Base-by-base conservation (phyloP, 805 yeast species). In the Candida khao-thaluensis region DNA sequence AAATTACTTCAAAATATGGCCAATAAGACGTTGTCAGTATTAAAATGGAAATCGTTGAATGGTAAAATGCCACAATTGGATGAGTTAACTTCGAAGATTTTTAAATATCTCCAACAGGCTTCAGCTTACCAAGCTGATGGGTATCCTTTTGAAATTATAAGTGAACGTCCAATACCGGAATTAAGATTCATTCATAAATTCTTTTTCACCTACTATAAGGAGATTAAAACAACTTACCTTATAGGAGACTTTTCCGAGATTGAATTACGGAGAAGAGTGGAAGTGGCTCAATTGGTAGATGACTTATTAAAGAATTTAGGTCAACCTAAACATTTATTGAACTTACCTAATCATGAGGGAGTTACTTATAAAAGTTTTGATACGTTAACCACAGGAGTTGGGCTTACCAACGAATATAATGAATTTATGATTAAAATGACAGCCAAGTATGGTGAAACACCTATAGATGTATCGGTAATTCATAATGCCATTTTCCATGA, bases 1-100 rank as follows among this genome's bases (percentile, higher is more conserved):
- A 86, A 88, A 51, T 81, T 85, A 14, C 64, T 91, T 15, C 98
- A 91, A 61, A 78, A 83, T 48, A 77, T 90, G 65, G 96, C 95
- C 1, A 91, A 90, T 57, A 90, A 88, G 20, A 73, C 95, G 0
- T 69, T 85, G 3, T 69, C 72, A 5, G 60, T 81, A 16, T 63
- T 82, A 35, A 89, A 79, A 56, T 79, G 85, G 77, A 81, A 85
- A 1, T 58, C 79, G 1, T 57, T 82, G 31, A 57, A 57, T 6
- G 41, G 68, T 3, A 63, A 69, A 41, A 56, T 59, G 29, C 69
- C 64, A 1, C 77, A 76, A 36, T 49, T 69, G 41, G 48, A 54
- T 8, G 52, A 37, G 3, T 42, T 64, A 17, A 65, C 59, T 41
- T 35, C 42, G 9, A 56, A 56, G 36, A 56, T 69, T 2, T 54